These are phyloP conservation scores for Sophora flavescens DNA, from an alignment of 306 rosid genomes.

Conservation along the genomic window DNA sequence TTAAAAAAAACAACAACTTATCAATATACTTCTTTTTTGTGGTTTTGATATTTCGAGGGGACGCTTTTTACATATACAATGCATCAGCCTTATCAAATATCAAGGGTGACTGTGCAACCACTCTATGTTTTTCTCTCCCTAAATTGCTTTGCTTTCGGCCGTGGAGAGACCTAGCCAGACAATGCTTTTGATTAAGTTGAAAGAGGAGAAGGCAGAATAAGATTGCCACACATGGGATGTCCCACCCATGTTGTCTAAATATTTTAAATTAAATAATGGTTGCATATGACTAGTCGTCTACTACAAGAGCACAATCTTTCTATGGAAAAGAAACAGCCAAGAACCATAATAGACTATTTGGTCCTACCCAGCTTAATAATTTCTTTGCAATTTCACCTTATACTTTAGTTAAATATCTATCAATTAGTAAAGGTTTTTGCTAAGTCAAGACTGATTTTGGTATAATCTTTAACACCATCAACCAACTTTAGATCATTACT, in stretches of 20 bases:
- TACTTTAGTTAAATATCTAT: slow-evolving; percentile 16
- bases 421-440: slow-evolving; percentile 8
- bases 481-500: slow-evolving; percentile 43
- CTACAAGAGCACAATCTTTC: slow-evolving; percentile 27
- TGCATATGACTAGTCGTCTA: slow-evolving; percentile 14
- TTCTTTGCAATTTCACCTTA: slow-evolving; percentile 26
- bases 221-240: slow-evolving; percentile 72
- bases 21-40: not conserved
- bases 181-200: slow-evolving; percentile 62
- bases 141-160: slow-evolving; percentile 57
- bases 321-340: slow-evolving; percentile 34
- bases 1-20: too few relatives aligned
- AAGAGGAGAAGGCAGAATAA: slow-evolving; percentile 41
- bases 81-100: slow-evolving; percentile 51
- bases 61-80: slow-evolving; percentile 41
- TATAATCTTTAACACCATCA: slow-evolving; percentile 39
- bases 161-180: slow-evolving; percentile 53
- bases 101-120: slow-evolving; percentile 52
- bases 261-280: slow-evolving; percentile 28
- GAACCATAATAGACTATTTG: slow-evolving; percentile 30
- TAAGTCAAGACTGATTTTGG: slow-evolving; percentile 30
- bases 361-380: slow-evolving; percentile 22
- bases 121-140: slow-evolving; percentile 32
- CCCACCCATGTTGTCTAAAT: slow-evolving; percentile 52
- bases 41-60: slow-evolving; percentile 39